These are phyloP conservation scores for Annona squamosa DNA, from an alignment of 164 flowering plant genomes.

Conservation along the genomic window DNA sequence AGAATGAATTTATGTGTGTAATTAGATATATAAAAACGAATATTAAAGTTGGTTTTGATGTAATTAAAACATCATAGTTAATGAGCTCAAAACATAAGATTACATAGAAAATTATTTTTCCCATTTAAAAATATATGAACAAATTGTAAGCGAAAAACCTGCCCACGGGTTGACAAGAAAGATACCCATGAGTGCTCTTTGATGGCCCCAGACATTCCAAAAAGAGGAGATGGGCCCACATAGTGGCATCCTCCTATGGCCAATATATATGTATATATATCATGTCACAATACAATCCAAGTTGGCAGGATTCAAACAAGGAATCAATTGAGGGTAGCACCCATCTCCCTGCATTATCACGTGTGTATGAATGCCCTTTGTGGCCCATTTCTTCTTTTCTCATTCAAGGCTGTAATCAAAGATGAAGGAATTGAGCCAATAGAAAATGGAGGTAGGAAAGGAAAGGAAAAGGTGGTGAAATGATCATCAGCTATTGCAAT, in stretches of 20 bases:
- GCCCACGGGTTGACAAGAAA: neutral
- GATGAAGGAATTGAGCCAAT: neutral
- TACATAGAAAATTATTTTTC: too few species aligned
- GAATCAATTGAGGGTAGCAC: neutral
- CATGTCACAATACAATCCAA: neutral
- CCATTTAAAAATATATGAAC: too few species aligned
- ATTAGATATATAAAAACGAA: too few species aligned
- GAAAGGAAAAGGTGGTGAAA: neutral
- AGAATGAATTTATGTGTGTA: too few species aligned
- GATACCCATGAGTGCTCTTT: neutral
- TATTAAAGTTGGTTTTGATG: too few species aligned
- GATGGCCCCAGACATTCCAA: neutral
- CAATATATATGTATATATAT: neutral
- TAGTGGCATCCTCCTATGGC: neutral
- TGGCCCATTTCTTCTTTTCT: neutral
- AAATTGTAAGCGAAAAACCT: neutral
- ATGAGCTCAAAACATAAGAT: too few species aligned
- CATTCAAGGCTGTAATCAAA: neutral
- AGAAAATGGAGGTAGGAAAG: neutral
- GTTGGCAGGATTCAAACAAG: neutral
- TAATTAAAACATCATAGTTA: too few species aligned
- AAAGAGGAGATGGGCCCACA: neutral
- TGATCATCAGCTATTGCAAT: conserved; percentile 1
- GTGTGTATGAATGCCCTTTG: neutral
- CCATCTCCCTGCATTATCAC: neutral